Percentiles rank a stretch among this genome's conserved stretches.
Conservation (phyloP, 306 rosid genomes). For the Ceratonia siliqua region DNA sequence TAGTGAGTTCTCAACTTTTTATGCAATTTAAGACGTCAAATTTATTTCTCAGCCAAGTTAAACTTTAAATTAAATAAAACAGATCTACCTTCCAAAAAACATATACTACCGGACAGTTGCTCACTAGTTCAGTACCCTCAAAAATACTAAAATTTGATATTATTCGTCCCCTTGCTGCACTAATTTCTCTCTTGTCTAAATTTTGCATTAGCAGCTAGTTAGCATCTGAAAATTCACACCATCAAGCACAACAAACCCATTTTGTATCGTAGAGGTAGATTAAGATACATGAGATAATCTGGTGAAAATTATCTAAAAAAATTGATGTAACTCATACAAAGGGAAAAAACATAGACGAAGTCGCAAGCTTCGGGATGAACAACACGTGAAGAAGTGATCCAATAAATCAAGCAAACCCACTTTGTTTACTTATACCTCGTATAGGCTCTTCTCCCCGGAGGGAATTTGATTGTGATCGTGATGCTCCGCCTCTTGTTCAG, state of each 20-base stretch:
- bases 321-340: neutral
- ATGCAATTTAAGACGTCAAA: neutral
- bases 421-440: conserved; percentile 46
- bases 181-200: neutral
- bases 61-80: neutral
- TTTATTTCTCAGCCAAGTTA: neutral
- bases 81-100: too few species aligned
- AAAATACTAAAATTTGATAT: neutral
- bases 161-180: neutral
- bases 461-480: conserved; percentile 28
- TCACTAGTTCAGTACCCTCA: neutral
- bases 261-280: neutral
- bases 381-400: neutral
- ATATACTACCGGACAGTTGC: neutral
- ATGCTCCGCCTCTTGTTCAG: conserved; percentile 27
- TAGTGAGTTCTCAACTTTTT: neutral
- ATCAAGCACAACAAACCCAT: neutral
- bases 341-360: neutral
- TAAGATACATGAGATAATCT: neutral
- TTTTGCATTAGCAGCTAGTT: neutral
- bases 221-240: neutral
- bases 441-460: conserved; percentile 43
- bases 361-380: neutral
- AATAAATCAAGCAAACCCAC: neutral
- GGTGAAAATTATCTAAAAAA: neutral